Evolutionary conservation across 257 asterid species (phyloP).

Genomic region (Przewalskia tangutica): DNA sequence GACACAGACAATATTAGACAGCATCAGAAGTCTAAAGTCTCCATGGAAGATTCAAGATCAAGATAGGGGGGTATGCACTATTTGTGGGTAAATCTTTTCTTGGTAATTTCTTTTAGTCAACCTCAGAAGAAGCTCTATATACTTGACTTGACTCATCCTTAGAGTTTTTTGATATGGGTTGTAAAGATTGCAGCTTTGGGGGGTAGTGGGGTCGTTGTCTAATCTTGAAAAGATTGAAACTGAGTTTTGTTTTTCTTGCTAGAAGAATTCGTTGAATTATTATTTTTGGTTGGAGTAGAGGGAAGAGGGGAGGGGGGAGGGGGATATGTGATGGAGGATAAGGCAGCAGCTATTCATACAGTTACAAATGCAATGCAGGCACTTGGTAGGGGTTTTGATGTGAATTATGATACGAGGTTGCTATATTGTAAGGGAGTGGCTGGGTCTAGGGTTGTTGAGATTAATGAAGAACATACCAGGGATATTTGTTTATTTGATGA

Average conservation of each 20-base stretch:
- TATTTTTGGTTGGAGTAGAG: constrained; percentile 3
- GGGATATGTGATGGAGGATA: constrained; percentile 74
- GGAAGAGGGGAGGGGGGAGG: constrained; percentile 6
- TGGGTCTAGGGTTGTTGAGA: constrained; percentile 62
- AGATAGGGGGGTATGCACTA: constrained; percentile 4
- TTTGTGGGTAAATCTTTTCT: constrained; percentile 15
- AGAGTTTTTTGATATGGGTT: neutral
- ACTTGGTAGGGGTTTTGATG: constrained; percentile 85
- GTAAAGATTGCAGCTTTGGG: constrained; percentile 8
- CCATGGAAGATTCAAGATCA: constrained; percentile 37
- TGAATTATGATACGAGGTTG: constrained; percentile 77
- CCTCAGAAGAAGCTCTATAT: neutral
- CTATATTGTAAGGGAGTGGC: constrained; percentile 73
- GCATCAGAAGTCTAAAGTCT: neutral
- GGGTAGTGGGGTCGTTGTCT: neutral
- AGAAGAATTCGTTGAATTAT: neutral
- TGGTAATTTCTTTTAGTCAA: constrained; percentile 14
- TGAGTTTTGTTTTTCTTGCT: neutral
- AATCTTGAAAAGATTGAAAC: constrained; percentile 21
- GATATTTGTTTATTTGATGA: constrained; percentile 59
- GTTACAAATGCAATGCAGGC: constrained; percentile 66
- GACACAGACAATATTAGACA: neutral
- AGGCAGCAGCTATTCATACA: constrained; percentile 79
- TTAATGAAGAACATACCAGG: constrained; percentile 56
- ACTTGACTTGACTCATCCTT: neutral